Conservation (phyloP, 164 flowering plant species). For the Euptelea pleiosperma region DNA sequence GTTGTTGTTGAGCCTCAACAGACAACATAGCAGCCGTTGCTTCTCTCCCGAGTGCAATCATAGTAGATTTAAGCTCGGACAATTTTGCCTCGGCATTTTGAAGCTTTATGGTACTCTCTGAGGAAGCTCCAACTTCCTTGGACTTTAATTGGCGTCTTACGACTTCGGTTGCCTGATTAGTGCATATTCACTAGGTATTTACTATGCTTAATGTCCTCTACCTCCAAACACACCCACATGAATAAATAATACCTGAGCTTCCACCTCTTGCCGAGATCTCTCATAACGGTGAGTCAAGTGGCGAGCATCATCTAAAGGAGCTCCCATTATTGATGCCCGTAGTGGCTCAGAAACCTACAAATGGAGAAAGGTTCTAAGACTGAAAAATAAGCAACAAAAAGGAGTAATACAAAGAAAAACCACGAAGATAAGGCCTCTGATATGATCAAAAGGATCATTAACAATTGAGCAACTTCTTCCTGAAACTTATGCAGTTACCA, state of each 20-base stretch:
- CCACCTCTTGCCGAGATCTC: constrained; percentile 59
- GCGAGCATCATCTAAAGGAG: constrained; percentile 79
- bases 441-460: background rate
- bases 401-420: constrained; percentile 6
- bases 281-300: constrained; percentile 61
- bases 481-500: too few relatives aligned
- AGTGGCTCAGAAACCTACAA: constrained; percentile 65
- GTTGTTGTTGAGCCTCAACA: constrained; percentile 72
- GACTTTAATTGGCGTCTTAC: constrained; percentile 46
- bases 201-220: constrained; percentile 6
- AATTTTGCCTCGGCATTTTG: constrained; percentile 60
- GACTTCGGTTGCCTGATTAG: constrained; percentile 59
- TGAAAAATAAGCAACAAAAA: constrained; percentile 12
- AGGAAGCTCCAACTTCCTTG: constrained; percentile 41
- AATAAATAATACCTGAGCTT: constrained; percentile 54
- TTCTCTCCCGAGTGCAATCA: constrained; percentile 60
- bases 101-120: constrained; percentile 48
- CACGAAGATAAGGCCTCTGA: background rate
- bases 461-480: background rate
- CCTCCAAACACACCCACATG: background rate
- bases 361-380: constrained; percentile 12
- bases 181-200: constrained; percentile 15
- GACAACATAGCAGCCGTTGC: constrained; percentile 67
- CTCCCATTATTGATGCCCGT: constrained; percentile 49
- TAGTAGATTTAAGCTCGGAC: constrained; percentile 47